Evolutionary conservation across 1,284 basidiomycete genomes (phyloP), one percentile per base, ranked within the genome.

Genomic region (Ustilago tritici): DNA sequence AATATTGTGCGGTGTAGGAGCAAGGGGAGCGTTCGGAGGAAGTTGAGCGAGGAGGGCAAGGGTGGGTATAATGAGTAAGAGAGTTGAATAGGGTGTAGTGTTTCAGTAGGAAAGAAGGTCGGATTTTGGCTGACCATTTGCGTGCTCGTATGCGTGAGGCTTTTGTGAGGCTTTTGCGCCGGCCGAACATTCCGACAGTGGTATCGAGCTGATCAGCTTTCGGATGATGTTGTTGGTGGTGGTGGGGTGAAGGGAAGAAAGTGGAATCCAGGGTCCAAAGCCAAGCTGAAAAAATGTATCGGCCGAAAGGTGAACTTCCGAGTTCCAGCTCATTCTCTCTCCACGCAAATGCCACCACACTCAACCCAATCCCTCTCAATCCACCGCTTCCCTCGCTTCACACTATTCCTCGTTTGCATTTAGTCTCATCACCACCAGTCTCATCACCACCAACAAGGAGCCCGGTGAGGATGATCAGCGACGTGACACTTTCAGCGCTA

Each of bases 401-500:
- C 12, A 50, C n/a, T 19, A 14, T 12, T 5, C 34, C 10, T 41
- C 56, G 52, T 17, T 41, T 41, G 52, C 32, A 3, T 38, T 47
- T 23, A 19, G 3, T 38, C 31, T 28, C 34, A 35, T 28, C 60
- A 23, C 47, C 36, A 41, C 41, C 10, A 14, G 19, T 11, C 40
- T 3, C 19, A 31, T 35, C 35, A 46, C 7, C 35, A 35, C 9
- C 19, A 10, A 41, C 9, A 32, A 35, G 23, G 41, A 14, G 17
- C 19, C 17, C 11, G 3, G 46, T 40, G 32, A 56, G 9, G 3
- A 83, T 83, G 82, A 83, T 83, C 68, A 79, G 73, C 67, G 82
- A 83, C 72, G 79, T 82, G 41, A 76, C 77, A n/a, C 54, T 83
- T 31, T 74, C 79, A n/a, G 76, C 80, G 43, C 70, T 83, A 52